A percentile compares a stretch with the other conserved stretches of the same genome.
phyloP scores from a whole-genome alignment of 2,329 filamentous ascomycete species.

The Beauveria australis region DNA sequence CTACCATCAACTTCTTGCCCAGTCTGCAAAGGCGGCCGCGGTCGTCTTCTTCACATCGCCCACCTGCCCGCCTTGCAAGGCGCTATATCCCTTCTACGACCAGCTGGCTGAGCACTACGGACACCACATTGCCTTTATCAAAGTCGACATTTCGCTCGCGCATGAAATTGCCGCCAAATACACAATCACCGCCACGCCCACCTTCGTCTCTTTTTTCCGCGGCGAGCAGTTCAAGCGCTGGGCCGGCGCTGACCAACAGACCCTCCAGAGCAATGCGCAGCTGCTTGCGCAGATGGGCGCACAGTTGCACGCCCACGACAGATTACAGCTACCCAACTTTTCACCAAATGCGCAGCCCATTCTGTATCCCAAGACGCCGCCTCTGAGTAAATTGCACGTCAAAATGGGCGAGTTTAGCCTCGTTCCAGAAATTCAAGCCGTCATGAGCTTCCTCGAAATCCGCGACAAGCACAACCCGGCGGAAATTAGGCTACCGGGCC shows the following conservation, averaged over 20 bases:
- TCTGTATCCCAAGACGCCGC: conserved; percentile 69
- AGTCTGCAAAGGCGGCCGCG: conserved; percentile 61
- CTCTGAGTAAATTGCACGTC: conserved; percentile 68
- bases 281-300: conserved; percentile 68
- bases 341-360: conserved; percentile 58
- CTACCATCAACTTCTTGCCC: conserved; percentile 31
- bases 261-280: conserved; percentile 63
- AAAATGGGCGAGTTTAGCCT: conserved; percentile 59
- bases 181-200: conserved; percentile 69
- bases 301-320: conserved; percentile 67
- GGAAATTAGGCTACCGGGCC: conserved; percentile 62
- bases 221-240: conserved; percentile 72
- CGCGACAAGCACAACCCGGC: conserved; percentile 41
- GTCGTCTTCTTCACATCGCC: conserved; percentile 89
- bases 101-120: conserved; percentile 67
- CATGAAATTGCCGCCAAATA: conserved; percentile 58
- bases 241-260: conserved; percentile 64
- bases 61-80: conserved; percentile 77
- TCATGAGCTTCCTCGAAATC: conserved; percentile 64
- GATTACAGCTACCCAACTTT: conserved; percentile 62
- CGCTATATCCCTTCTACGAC: conserved; percentile 74
- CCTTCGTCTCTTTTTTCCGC: conserved; percentile 76
- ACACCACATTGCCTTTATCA: conserved; percentile 63
- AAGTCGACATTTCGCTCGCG: conserved; percentile 68
- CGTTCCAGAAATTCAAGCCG: conserved; percentile 49